Percentiles rank a stretch among this genome's conserved stretches.
phyloP scores from a whole-genome alignment of 1,284 basidiomycete genomes.

The Apiotrichum siamense region DNA sequence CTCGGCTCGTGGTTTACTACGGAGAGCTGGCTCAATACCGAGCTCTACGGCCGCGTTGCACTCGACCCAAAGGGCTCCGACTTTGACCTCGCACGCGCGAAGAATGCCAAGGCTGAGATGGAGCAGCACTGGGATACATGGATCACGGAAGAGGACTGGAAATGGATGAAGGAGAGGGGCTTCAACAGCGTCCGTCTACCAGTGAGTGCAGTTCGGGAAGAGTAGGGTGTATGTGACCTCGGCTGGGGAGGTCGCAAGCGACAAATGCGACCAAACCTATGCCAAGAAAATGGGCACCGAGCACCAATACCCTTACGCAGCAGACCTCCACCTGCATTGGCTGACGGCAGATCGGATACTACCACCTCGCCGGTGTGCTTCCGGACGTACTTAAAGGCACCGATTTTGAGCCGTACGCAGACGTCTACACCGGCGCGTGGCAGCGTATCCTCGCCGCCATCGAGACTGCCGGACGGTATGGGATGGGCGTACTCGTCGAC shows the following conservation, averaged over 20 bases:
- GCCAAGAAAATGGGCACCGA: too few relatives aligned
- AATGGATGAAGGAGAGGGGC: constrained; percentile 66
- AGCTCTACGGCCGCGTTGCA: constrained; percentile 48
- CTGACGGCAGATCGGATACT: constrained; percentile 60
- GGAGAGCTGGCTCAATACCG: constrained; percentile 63
- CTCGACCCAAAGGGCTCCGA: constrained; percentile 51
- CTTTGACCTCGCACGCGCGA: constrained; percentile 60
- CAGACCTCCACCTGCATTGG: not conserved
- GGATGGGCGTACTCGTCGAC: constrained; percentile 70
- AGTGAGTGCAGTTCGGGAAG: too few relatives aligned
- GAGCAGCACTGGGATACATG: constrained; percentile 77
- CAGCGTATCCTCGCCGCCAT: constrained; percentile 62
- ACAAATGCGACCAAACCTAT: not conserved
- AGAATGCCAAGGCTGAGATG: constrained; percentile 57
- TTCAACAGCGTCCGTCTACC: constrained; percentile 80
- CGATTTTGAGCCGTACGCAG: constrained; percentile 58
- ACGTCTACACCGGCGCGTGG: constrained; percentile 70
- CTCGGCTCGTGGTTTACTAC: constrained; percentile 68
- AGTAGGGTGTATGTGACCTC: too few relatives aligned
- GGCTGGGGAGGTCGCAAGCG: not conserved
- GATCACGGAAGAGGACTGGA: constrained; percentile 64
- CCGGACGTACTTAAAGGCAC: constrained; percentile 63
- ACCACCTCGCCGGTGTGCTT: constrained; percentile 62
- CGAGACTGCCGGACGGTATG: constrained; percentile 56
- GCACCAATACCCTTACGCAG: too few relatives aligned